phyloP scores from a whole-genome alignment of 1,284 basidiomycete species.

The Cryptococcus maquisensis region DNA sequence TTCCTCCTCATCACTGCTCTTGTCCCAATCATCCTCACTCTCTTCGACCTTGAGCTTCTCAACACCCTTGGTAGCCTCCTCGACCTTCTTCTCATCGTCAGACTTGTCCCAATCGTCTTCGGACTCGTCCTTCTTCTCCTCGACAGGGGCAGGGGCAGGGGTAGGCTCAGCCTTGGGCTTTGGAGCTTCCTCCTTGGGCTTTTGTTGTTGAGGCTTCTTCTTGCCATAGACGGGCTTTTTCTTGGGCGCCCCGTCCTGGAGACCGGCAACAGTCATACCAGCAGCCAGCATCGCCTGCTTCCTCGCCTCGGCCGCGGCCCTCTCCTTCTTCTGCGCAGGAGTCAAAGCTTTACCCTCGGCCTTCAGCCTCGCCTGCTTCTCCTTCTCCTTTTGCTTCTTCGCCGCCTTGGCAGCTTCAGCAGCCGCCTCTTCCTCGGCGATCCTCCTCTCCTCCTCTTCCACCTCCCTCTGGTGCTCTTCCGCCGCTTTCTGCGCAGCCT shows the following conservation, averaged over 20 bases:
- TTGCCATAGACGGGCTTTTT: slow-evolving; percentile 65
- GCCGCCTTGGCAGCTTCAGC: slow-evolving; percentile 79
- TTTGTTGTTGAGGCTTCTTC: slow-evolving; percentile 62
- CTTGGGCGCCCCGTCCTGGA: slow-evolving; percentile 54
- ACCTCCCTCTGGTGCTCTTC: slow-evolving; percentile 64
- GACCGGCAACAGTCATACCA: slow-evolving; percentile 84
- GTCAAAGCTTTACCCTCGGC: slow-evolving; percentile 88
- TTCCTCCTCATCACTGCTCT: slow-evolving; percentile 49
- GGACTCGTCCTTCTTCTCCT: slow-evolving; percentile 21
- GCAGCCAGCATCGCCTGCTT: slow-evolving; percentile 81
- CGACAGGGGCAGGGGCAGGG: slow-evolving; percentile 40
- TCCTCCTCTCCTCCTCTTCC: slow-evolving; percentile 75
- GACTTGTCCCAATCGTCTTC: slow-evolving; percentile 80
- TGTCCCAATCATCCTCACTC: slow-evolving; percentile 72
- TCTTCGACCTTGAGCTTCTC: slow-evolving; percentile 40
- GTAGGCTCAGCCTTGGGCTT: slow-evolving; percentile 16
- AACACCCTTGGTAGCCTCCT: slow-evolving; percentile 24
- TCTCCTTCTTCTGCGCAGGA: slow-evolving; percentile 94
- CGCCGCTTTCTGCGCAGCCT: slow-evolving; percentile 67
- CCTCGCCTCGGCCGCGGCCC: slow-evolving; percentile 82
- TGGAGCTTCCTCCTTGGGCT: slow-evolving; percentile 9
- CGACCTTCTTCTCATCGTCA: slow-evolving; percentile 59
- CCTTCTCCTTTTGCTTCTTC: slow-evolving; percentile 88
- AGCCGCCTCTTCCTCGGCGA: slow-evolving; percentile 68
- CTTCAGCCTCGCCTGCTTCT: slow-evolving; percentile 64